Evolutionary conservation across 1,139 yeast genomes (phyloP).

Genomic region (Suhomyces yuchorum): DNA sequence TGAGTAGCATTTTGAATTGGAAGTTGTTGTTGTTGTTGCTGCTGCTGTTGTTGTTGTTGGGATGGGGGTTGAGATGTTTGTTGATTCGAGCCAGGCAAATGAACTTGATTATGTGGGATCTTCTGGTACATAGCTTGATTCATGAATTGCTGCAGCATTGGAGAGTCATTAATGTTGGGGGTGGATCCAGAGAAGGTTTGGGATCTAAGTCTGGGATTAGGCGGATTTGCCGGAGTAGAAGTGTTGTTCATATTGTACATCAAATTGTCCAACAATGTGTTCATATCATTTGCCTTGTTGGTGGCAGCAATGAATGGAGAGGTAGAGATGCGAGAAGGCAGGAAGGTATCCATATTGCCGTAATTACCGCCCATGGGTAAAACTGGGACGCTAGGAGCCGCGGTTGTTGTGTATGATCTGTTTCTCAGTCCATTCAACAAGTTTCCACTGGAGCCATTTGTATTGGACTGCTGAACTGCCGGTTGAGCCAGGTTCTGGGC

Average conservation of each 20-base stretch:
- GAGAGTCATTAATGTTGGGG: constrained; percentile 26
- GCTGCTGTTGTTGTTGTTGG: constrained; percentile 20
- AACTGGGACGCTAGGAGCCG: constrained; percentile 26
- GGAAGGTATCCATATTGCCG: constrained; percentile 18
- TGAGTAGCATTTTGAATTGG: not conserved
- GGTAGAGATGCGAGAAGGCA: constrained; percentile 16
- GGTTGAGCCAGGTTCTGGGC: constrained; percentile 26
- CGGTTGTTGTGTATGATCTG: constrained; percentile 55
- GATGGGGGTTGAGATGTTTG: not conserved
- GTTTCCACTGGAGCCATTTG: constrained; percentile 4
- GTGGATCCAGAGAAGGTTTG: constrained; percentile 47
- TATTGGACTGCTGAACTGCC: constrained; percentile 3
- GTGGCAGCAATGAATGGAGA: constrained; percentile 20
- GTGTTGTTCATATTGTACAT: constrained; percentile 25
- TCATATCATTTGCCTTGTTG: constrained; percentile 31
- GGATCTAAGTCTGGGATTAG: constrained; percentile 37
- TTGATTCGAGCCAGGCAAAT: constrained; percentile 33
- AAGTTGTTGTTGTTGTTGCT: constrained; percentile 21
- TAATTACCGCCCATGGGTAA: constrained; percentile 17
- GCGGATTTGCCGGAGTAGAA: constrained; percentile 13
- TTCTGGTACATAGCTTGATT: constrained; percentile 8
- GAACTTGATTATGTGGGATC: constrained; percentile 21
- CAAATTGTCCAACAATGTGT: constrained; percentile 36
- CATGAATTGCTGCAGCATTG: constrained; percentile 10
- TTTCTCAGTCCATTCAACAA: constrained; percentile 29